Evolutionary conservation across 2,329 filamentous ascomycete species (phyloP), one percentile per base, ranked within the genome.

Genomic region (Blastomyces emzantsi): DNA sequence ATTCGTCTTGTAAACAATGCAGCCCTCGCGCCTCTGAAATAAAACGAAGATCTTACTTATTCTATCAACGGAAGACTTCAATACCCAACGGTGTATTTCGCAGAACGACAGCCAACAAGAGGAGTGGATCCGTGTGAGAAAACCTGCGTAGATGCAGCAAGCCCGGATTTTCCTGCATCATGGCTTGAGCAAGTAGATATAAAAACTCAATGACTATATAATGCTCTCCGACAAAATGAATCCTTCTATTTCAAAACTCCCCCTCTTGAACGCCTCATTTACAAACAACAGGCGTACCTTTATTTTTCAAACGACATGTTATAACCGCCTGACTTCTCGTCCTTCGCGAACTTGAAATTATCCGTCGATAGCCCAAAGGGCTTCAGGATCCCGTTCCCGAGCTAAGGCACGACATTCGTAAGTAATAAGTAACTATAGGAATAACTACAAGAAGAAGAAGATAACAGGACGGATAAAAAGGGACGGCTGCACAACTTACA

Each of bases 361-460:
- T 96, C 88, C 13, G 94, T 97, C 64, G 89, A 95, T 69, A 99
- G 77, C 1, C 94, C 94, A 79, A 97, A 97, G 0, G 93, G 93
- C 73, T 90, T 96, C 60, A 99, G 75, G 19, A 99, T 85, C 1
- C 92, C 91, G 73, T 99, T 96, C 0, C 94, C 94, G 65, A 99
- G 79, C 76, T 90, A 65, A 3, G 59, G 39, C 22, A 2, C 49
- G 28, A 15, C 61, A 64, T 51, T 67, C 63, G 22, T 69, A 64
- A 68, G 68, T 36, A 51, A 25, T 43, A 19, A 19, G 17, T 5
- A 25, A 13, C 47, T 59, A 52, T 43, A 15, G 17, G 30, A 39
- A 17, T 22, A 41, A 51, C 47, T 8, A 47, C 52, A 22, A 9
- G 4, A 15, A 54, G n/a, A 39, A 17, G 13, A 33, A 33, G 33